Base-by-base conservation (phyloP, 768 basidiomycete species). In the Rhizopogon vinicolor region DNA sequence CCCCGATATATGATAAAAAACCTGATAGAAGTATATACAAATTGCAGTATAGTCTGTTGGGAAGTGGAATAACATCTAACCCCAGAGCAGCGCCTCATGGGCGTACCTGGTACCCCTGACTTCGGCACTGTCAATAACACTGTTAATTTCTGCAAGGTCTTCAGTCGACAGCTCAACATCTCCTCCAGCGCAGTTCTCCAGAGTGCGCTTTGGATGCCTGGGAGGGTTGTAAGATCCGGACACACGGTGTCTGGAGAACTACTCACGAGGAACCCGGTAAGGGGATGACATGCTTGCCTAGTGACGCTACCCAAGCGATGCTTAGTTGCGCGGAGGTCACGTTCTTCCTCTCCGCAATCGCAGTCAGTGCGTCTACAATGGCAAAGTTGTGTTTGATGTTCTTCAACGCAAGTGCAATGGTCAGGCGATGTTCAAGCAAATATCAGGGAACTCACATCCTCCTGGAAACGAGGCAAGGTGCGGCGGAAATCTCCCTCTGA, bases 201-300 rank as follows among this genome's bases (percentile, higher is more conserved):
- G 57, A 14, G 79, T 76, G 33, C 79, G 72, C 2, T 73, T 65
- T 18, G 66, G 63, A 18, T 72, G 64, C 29, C 68, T 75, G 41
- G 13, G 61, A 29, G 51, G 22, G 35, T 18, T 10, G n/a, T 46
- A 48, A 48, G 37, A 19, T 14, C 3, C 22, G 33, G 7, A 12
- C 22, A 49, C 19, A 49, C 19, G 5, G 22, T 33, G 33, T 16
- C 16, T 10, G n/a, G 49, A 58, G 5, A 28, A 19, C 54, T 10
- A 71, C 72, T 49, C 59, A 76, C 75, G 74, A 74, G 7, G 75
- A 77, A 19, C 82, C 81, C 6, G 79, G 79, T 33, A 82, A 72
- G 4, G 82, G 80, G 50, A 83, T 75, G 42, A 79, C 74, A 59
- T 77, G 72, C 0, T 62, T 22, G 3, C 77, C 74, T 4, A 73